Evolutionary conservation across 2,329 filamentous ascomycete species (phyloP).

Genomic region (Penicillium sp.): DNA sequence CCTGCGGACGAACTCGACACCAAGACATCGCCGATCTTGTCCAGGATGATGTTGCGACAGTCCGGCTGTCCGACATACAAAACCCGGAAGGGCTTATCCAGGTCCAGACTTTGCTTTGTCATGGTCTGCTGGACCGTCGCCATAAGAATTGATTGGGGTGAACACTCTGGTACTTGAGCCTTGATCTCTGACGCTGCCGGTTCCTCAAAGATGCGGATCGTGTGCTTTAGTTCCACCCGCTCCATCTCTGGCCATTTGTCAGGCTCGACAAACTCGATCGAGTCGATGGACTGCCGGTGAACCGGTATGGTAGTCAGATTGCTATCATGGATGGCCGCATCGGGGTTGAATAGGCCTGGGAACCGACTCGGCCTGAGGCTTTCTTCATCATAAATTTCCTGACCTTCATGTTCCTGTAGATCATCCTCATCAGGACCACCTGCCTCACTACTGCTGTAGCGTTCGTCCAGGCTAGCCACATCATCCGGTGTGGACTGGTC

Average conservation of each 20-base stretch:
- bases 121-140: slow-evolving; percentile 48
- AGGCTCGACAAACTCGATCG: slow-evolving; percentile 46
- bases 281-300: slow-evolving; percentile 34
- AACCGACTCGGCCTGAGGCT: slow-evolving; percentile 10
- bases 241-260: slow-evolving; percentile 42
- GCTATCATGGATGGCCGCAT: slow-evolving; percentile 36
- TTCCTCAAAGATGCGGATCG: slow-evolving; percentile 38
- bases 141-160: slow-evolving; percentile 35
- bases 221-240: slow-evolving; percentile 44
- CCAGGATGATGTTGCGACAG: slow-evolving; percentile 43
- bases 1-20: slow-evolving; percentile 41
- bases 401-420: slow-evolving; percentile 27
- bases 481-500: slow-evolving; percentile 45
- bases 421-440: slow-evolving; percentile 34
- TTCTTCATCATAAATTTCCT: slow-evolving; percentile 16
- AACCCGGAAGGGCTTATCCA: slow-evolving; percentile 47
- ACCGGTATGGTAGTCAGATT: slow-evolving; percentile 36
- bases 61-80: slow-evolving; percentile 44
- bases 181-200: slow-evolving; percentile 31
- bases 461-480: slow-evolving; percentile 45
- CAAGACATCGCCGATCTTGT: slow-evolving; percentile 51
- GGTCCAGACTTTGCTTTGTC: slow-evolving; percentile 39
- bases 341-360: not conserved
- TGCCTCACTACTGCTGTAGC: slow-evolving; percentile 38
- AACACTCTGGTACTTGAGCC: slow-evolving; percentile 25